phyloP scores from a whole-genome alignment of 139 green algal genomes.

The Parachlorella kessleri region DNA sequence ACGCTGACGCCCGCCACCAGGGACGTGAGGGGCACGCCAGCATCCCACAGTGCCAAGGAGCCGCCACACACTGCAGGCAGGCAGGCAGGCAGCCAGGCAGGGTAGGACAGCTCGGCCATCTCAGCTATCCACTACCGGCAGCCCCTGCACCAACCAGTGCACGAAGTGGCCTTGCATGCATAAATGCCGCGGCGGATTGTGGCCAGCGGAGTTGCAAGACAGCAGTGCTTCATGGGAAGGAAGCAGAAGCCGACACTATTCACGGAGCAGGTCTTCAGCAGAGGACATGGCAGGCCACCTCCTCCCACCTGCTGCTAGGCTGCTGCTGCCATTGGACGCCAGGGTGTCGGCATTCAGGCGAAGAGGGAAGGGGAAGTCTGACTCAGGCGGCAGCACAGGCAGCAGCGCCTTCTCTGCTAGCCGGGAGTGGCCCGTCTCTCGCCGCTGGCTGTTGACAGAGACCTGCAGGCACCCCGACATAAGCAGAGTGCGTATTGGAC shows the following conservation, averaged over 20 bases:
- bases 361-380: slow-evolving; percentile 69
- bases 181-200: no score
- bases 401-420: slow-evolving; percentile 87
- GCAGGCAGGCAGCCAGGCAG: neutral
- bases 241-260: no score
- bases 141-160: no score
- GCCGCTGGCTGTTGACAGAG: slow-evolving; percentile 33
- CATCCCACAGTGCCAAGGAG: slow-evolving; percentile 56
- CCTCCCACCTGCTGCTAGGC: neutral
- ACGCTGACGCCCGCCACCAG: slow-evolving; percentile 59
- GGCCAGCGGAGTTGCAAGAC: no score
- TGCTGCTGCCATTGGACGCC: slow-evolving; percentile 53
- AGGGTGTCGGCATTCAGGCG: slow-evolving; percentile 65
- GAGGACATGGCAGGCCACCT: no score
- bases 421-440: slow-evolving; percentile 92
- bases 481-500: no score
- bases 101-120: no score
- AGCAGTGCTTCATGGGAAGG: no score
- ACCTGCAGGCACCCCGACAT: no score
- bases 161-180: no score
- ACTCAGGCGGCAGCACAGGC: slow-evolving; percentile 68
- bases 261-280: no score
- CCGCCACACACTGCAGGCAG: slow-evolving; percentile 64
- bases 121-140: no score
- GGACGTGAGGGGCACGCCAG: slow-evolving; percentile 56